phyloP scores from a whole-genome alignment of 176 grass and related monocot genomes.

The Rhynchospora breviuscula region DNA sequence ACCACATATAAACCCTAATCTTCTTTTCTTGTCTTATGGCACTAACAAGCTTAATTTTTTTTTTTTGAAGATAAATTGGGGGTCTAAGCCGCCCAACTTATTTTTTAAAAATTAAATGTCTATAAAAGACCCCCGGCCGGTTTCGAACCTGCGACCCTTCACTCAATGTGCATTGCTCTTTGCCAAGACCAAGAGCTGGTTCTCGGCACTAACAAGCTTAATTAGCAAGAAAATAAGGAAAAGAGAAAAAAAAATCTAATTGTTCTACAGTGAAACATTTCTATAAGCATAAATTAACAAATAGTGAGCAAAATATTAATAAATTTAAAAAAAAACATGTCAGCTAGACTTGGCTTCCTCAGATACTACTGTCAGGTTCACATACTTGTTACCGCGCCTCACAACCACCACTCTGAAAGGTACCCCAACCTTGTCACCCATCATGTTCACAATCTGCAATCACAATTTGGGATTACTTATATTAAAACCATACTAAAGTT shows the following conservation, averaged over 20 bases:
- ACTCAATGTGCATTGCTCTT: too few relatives aligned
- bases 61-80: too few relatives aligned
- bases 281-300: conserved; percentile 2
- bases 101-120: too few relatives aligned
- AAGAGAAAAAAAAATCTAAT: not conserved
- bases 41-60: not conserved
- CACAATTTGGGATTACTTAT: not conserved
- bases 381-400: conserved; percentile 32
- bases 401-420: conserved; percentile 54
- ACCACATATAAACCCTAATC: not conserved
- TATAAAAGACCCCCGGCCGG: too few relatives aligned
- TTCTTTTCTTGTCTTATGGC: not conserved
- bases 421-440: conserved; percentile 59
- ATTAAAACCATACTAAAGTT: not conserved
- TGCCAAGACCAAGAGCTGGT: too few relatives aligned
- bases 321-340: not conserved
- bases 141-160: too few relatives aligned
- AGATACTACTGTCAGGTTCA: conserved; percentile 54
- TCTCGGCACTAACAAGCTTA: not conserved
- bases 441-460: conserved; percentile 65
- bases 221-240: not conserved
- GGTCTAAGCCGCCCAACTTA: too few relatives aligned
- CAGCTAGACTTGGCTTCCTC: conserved; percentile 59
- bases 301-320: not conserved
- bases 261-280: not conserved